Conservation (phyloP, 2,329 filamentous ascomycete genomes). For the Teratosphaeria gauchensis region DNA sequence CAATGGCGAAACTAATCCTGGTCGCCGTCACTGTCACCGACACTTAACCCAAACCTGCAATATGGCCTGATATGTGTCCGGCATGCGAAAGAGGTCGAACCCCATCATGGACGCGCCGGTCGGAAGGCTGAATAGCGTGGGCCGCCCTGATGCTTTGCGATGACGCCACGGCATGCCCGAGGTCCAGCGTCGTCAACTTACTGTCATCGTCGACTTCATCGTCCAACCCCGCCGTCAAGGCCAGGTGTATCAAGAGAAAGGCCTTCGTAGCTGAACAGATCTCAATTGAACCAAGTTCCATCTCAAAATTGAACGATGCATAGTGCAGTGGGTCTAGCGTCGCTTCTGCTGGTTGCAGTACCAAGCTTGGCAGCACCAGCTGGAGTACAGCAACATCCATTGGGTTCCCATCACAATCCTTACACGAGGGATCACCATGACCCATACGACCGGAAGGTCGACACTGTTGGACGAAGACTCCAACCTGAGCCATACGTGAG, state of each 20-base stretch:
- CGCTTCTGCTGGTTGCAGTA: conserved; percentile 8
- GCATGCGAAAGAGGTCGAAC: not conserved
- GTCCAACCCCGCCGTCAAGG: not conserved
- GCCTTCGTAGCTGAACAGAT: not conserved
- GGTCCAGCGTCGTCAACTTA: not conserved
- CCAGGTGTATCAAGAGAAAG: not conserved
- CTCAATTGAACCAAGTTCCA: not conserved
- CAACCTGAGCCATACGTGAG: conserved; percentile 50
- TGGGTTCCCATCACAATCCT: conserved; percentile 27
- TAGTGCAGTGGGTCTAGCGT: not conserved
- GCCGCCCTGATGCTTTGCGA: not conserved
- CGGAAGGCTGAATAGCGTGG: not conserved
- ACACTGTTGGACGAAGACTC: conserved; percentile 50
- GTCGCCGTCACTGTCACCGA: no score
- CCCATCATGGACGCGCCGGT: not conserved
- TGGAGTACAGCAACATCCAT: conserved; percentile 4
- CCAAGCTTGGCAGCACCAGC: conserved; percentile 13
- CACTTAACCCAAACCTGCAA: not conserved
- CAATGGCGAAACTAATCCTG: no score
- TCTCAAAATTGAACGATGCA: not conserved
- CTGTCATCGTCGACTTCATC: not conserved
- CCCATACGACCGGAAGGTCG: conserved; percentile 53
- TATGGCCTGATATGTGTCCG: not conserved
- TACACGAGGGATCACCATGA: conserved; percentile 53
- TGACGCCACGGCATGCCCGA: not conserved